phyloP scores from a whole-genome alignment of 2,329 filamentous ascomycete species.

The Lojkania enalia region DNA sequence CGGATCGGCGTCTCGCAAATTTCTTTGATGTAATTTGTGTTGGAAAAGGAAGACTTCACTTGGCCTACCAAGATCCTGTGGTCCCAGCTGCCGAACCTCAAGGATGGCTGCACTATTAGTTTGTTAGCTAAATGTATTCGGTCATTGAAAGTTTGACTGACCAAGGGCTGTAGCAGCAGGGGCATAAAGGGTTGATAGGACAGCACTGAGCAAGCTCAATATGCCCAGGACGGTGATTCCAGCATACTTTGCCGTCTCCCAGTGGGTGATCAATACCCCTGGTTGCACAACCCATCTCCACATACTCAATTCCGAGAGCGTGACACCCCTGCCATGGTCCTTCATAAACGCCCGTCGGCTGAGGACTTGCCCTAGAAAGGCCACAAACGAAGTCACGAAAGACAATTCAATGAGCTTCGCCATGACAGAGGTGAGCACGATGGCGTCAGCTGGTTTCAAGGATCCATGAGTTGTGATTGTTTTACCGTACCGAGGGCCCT shows the following conservation, averaged over 20 bases:
- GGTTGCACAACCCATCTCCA: conserved; percentile 68
- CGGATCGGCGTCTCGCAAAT: conserved; percentile 66
- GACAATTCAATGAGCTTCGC: conserved; percentile 78
- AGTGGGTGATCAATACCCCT: conserved; percentile 72
- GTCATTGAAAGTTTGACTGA: too few species aligned
- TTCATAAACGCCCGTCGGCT: conserved; percentile 68
- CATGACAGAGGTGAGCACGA: conserved; percentile 67
- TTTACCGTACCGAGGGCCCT: conserved; percentile 65
- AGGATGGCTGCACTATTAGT: conserved; percentile 65
- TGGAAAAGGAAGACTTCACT: conserved; percentile 66
- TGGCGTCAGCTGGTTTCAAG: conserved; percentile 66
- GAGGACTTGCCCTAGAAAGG: conserved; percentile 73
- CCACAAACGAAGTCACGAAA: conserved; percentile 76
- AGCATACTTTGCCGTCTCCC: conserved; percentile 65
- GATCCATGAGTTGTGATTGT: conserved; percentile 57
- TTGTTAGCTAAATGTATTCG: too few species aligned
- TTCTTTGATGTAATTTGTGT: conserved; percentile 57
- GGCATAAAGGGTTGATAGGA: conserved; percentile 73
- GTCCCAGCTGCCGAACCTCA: conserved; percentile 62
- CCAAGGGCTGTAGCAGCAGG: conserved; percentile 73
- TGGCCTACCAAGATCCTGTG: conserved; percentile 56
- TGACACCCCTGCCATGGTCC: conserved; percentile 63
- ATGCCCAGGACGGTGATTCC: conserved; percentile 65
- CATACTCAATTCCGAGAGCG: conserved; percentile 77
- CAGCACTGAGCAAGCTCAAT: conserved; percentile 65